These are phyloP conservation scores for Aspergillus nidulans DNA, from an alignment of 495 filamentous ascomycete genomes.

Conservation along the genomic window DNA sequence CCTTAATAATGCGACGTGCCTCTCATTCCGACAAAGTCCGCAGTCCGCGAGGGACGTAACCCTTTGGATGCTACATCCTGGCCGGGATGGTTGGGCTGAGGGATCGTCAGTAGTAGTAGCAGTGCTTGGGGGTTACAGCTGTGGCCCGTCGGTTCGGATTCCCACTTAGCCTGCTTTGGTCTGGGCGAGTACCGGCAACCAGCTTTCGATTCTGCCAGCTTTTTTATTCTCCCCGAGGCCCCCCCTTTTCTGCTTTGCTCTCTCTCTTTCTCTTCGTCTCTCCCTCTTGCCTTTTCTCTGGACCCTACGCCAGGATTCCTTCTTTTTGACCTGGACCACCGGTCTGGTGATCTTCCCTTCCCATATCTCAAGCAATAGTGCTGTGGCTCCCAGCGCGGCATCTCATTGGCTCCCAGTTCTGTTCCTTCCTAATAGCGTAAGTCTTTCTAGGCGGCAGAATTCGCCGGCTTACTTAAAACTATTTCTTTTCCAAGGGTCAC, in stretches of 20 bases:
- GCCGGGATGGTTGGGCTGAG: background rate
- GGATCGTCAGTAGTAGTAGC: slow-evolving; percentile 5
- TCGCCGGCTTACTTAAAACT: slow-evolving; percentile 13
- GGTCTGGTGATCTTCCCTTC: background rate
- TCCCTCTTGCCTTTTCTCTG: slow-evolving; percentile 3
- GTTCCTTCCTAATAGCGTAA: slow-evolving; percentile 2
- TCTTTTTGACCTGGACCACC: background rate
- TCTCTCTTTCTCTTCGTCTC: background rate
- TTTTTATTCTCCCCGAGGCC: slow-evolving; percentile 6
- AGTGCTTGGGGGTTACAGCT: slow-evolving; percentile 7
- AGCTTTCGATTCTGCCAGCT: background rate
- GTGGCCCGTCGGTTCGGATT: slow-evolving; percentile 6
- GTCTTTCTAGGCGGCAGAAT: slow-evolving; percentile 8
- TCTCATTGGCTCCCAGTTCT: slow-evolving; percentile 6
- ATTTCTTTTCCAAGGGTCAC: slow-evolving; percentile 5
- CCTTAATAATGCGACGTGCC: background rate
- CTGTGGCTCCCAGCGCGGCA: background rate
- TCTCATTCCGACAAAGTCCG: background rate
- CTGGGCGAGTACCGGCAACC: slow-evolving; percentile 5
- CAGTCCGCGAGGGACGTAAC: background rate
- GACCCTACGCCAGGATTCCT: background rate
- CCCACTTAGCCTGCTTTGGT: slow-evolving; percentile 10
- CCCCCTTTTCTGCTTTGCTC: background rate
- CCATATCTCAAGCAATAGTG: slow-evolving; percentile 1
- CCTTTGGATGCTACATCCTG: background rate